Percentiles rank a stretch among this genome's conserved stretches.
Evolutionary conservation across 441 rosid species (phyloP).

Genomic region (Erodium texanum): DNA sequence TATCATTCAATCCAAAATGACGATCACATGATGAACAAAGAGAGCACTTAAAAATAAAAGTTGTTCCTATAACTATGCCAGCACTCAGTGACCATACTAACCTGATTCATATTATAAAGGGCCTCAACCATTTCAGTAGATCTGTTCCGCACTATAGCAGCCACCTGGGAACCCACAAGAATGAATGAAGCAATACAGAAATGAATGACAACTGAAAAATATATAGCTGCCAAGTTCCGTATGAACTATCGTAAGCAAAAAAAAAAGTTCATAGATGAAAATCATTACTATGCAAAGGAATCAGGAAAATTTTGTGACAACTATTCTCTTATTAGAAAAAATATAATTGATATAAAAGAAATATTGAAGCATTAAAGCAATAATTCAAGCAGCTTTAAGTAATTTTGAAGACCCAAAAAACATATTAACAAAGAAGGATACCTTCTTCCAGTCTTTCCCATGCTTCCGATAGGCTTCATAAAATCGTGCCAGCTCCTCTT

Average conservation of each 20-base stretch:
- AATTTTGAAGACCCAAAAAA: background rate
- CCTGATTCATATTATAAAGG: constrained; percentile 76
- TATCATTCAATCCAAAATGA: background rate
- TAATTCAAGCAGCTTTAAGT: background rate
- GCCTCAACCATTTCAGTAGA: constrained; percentile 84
- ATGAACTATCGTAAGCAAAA: background rate
- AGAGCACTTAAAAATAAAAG: background rate
- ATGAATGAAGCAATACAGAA: constrained; percentile 10
- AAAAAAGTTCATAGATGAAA: background rate
- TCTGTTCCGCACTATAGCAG: constrained; percentile 56
- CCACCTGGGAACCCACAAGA: constrained; percentile 44
- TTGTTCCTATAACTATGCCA: no score
- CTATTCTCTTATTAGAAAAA: background rate
- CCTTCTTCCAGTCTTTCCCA: constrained; percentile 84
- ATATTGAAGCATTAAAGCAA: background rate
- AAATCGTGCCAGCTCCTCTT: constrained; percentile 67
- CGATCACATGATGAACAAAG: background rate
- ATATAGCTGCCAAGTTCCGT: background rate
- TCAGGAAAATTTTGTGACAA: background rate
- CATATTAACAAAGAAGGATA: constrained; percentile 16
- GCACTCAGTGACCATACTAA: constrained; percentile 18
- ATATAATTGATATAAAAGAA: background rate
- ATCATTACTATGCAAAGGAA: background rate
- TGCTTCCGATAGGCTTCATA: constrained; percentile 68
- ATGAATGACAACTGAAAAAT: background rate